Percentiles rank a stretch among this genome's conserved stretches.
Evolutionary conservation across 2,329 filamentous ascomycete genomes (phyloP).

Genomic region (Aureobasidium sp.): DNA sequence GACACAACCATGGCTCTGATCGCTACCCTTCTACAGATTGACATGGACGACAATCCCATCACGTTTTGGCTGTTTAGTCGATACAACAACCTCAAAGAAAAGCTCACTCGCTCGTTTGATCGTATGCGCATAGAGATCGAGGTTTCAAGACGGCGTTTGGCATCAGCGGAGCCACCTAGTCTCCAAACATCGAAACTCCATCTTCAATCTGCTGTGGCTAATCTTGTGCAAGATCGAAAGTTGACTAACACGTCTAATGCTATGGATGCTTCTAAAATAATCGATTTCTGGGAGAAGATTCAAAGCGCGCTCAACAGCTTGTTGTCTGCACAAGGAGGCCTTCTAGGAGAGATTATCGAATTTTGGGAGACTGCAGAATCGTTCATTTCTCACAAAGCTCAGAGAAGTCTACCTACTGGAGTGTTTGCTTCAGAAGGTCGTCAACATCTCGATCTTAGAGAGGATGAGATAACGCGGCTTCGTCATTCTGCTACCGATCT

Average conservation of each 20-base stretch:
- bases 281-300: constrained; percentile 91
- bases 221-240: constrained; percentile 29
- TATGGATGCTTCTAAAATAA: constrained; percentile 71
- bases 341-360: constrained; percentile 82
- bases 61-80: constrained; percentile 91
- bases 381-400: constrained; percentile 81
- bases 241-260: constrained; percentile 39
- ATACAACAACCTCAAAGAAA: constrained; percentile 82
- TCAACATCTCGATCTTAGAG: constrained; percentile 71
- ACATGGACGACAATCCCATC: constrained; percentile 91
- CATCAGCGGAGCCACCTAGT: constrained; percentile 64
- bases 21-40: constrained; percentile 78
- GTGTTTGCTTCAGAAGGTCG: constrained; percentile 55
- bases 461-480: constrained; percentile 62
- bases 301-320: constrained; percentile 65
- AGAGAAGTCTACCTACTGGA: constrained; percentile 61
- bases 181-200: constrained; percentile 65
- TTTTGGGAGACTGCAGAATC: constrained; percentile 91
- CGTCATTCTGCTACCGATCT: constrained; percentile 74
- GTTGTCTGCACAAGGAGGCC: constrained; percentile 65
- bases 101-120: constrained; percentile 72
- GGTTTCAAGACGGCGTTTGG: constrained; percentile 74
- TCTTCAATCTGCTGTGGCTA: constrained; percentile 62
- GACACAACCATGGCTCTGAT: constrained; percentile 94
- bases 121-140: constrained; percentile 90